Conservation (phyloP, 2,329 filamentous ascomycete species). For the Paracoccidioides brasiliensis region DNA sequence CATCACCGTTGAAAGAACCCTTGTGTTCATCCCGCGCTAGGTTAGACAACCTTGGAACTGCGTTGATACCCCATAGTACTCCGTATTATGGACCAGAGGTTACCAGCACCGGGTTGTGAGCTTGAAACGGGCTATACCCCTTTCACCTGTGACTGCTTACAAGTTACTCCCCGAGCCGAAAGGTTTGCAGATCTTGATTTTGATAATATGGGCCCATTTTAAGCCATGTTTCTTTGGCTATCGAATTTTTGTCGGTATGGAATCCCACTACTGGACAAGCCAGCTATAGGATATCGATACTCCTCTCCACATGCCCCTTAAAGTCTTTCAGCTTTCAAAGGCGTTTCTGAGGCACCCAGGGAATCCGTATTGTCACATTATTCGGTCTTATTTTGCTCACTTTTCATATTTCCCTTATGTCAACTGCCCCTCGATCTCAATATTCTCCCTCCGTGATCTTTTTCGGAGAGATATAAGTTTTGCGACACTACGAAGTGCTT, state of each 20-base stretch:
- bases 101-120: not conserved
- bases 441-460: not conserved
- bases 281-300: not conserved
- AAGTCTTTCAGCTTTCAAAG: not conserved
- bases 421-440: not conserved
- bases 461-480: not conserved
- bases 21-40: no score
- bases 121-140: not conserved
- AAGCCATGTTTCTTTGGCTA: not conserved
- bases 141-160: not conserved
- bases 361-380: not conserved
- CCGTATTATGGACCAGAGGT: no score
- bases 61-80: no score
- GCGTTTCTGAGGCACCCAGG: not conserved
- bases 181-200: not conserved
- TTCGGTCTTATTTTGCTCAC: not conserved
- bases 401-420: not conserved
- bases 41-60: no score
- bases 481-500: not conserved
- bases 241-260: not conserved
- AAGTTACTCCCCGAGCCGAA: not conserved
- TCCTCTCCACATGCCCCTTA: not conserved
- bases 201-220: not conserved
- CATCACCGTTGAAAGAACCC: no score
- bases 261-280: not conserved